Evolutionary conservation across 331 rosid genomes (phyloP).

Genomic region (Phaseolus coccineus): DNA sequence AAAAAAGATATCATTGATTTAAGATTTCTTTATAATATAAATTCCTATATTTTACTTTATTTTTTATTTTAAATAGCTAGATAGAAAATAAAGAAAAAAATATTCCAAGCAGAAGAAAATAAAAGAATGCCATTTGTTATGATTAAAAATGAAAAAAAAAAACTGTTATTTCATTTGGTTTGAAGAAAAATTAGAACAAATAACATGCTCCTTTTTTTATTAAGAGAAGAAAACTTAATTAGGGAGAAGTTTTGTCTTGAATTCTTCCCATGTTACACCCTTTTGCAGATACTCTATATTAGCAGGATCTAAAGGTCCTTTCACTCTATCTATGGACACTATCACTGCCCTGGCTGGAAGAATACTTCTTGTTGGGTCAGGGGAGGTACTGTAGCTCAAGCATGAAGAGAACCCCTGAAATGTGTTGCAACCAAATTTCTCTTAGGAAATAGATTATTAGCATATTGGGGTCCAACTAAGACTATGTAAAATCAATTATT

Average conservation of each 20-base stretch:
- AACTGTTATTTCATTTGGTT: neutral
- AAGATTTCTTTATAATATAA: neutral
- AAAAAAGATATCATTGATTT: neutral
- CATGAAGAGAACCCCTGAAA: conserved; percentile 87
- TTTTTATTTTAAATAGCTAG: neutral
- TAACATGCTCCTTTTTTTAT: neutral
- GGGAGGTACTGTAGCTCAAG: conserved; percentile 73
- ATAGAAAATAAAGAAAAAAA: neutral
- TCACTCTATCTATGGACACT: conserved; percentile 69
- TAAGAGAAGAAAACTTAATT: neutral
- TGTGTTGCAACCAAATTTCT: conserved; percentile 11
- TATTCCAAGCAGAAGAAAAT: no score
- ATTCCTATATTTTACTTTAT: neutral
- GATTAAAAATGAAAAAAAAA: neutral
- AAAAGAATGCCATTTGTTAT: neutral
- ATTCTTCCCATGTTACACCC: conserved; percentile 74
- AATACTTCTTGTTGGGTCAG: conserved; percentile 80
- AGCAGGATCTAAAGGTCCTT: conserved; percentile 90
- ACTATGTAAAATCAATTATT: no score
- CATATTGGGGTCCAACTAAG: no score
- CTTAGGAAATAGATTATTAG: neutral
- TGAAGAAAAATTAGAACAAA: conserved; percentile 15
- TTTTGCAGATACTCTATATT: conserved; percentile 70
- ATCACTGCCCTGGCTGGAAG: conserved; percentile 81
- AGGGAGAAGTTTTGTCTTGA: conserved; percentile 45